A percentile compares a stretch with the other conserved stretches of the same genome.
phyloP scores from a whole-genome alignment of 441 rosid species.

The Erodium moschatum region DNA sequence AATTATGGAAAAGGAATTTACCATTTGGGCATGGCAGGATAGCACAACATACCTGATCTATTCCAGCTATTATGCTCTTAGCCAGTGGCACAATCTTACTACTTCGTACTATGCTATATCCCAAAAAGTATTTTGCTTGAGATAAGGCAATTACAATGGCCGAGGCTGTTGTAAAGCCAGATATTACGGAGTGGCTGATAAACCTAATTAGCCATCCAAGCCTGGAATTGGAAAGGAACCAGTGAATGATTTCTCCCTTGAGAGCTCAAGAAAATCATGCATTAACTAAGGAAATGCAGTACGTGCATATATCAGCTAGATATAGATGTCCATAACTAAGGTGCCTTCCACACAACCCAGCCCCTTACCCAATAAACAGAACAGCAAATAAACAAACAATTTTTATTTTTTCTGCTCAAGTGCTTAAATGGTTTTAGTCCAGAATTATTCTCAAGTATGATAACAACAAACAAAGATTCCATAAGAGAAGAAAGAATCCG shows the following conservation, averaged over 20 bases:
- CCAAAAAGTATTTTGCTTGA: slow-evolving; percentile 82
- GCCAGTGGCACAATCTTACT: slow-evolving; percentile 82
- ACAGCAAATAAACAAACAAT: background rate
- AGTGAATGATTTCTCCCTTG: background rate
- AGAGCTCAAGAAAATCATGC: background rate
- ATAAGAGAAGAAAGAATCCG: too few relatives aligned
- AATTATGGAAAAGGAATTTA: background rate
- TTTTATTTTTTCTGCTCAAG: too few relatives aligned
- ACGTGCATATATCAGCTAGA: background rate
- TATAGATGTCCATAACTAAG: background rate
- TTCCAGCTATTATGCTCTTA: slow-evolving; percentile 83
- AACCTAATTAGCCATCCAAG: slow-evolving; percentile 5
- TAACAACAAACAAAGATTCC: too few relatives aligned
- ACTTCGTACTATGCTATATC: slow-evolving; percentile 66
- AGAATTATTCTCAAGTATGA: too few relatives aligned
- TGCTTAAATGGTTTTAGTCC: too few relatives aligned
- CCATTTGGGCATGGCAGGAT: slow-evolving; percentile 13
- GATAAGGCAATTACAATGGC: slow-evolving; percentile 91
- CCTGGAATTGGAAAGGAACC: slow-evolving; percentile 4
- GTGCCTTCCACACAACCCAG: background rate
- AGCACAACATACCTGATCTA: slow-evolving; percentile 49
- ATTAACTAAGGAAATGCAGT: background rate
- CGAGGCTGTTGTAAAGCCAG: slow-evolving; percentile 93
- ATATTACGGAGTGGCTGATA: slow-evolving; percentile 5
- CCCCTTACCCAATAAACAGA: background rate